These are phyloP conservation scores for Pisolithus orientalis DNA, from an alignment of 768 basidiomycete species.

Conservation along the genomic window DNA sequence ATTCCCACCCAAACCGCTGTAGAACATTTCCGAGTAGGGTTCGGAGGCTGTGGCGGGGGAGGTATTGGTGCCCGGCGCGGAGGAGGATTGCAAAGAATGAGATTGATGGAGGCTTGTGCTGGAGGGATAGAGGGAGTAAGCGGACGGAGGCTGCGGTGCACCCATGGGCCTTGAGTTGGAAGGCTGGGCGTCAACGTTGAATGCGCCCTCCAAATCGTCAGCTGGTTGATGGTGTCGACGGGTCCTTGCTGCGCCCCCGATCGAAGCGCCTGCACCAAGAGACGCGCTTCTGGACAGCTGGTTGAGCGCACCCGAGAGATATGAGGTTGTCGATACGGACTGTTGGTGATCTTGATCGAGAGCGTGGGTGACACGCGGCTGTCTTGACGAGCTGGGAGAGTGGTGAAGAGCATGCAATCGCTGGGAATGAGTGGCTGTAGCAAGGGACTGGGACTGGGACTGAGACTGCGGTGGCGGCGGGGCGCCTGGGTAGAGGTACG, in stretches of 20 bases:
- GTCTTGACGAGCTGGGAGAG: constrained; percentile 38
- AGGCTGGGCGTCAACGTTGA: constrained; percentile 29
- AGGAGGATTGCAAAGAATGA: constrained; percentile 30
- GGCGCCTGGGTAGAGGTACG: constrained; percentile 44
- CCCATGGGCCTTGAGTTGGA: constrained; percentile 19
- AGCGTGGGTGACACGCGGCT: constrained; percentile 60
- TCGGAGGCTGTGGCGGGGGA: constrained; percentile 32
- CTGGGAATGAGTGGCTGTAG: constrained; percentile 32
- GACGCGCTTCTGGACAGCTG: constrained; percentile 66
- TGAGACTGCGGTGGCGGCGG: constrained; percentile 45
- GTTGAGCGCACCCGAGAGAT: constrained; percentile 44
- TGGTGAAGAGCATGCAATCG: constrained; percentile 49
- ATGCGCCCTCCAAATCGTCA: constrained; percentile 59
- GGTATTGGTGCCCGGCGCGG: constrained; percentile 29
- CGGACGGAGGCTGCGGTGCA: constrained; percentile 32
- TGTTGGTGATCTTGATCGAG: constrained; percentile 57
- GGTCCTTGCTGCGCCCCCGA: constrained; percentile 36
- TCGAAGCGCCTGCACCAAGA: constrained; percentile 42
- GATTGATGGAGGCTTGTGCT: constrained; percentile 54
- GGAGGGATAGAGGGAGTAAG: constrained; percentile 51
- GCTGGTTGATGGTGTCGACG: constrained; percentile 59
- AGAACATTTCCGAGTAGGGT: constrained; percentile 57
- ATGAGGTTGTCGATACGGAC: constrained; percentile 38
- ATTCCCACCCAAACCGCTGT: constrained; percentile 41
- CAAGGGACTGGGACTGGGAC: constrained; percentile 41